Percentiles rank a stretch among this genome's conserved stretches.
These are phyloP conservation scores for Coprinellus micaceus DNA, from an alignment of 768 basidiomycete genomes.

Conservation along the genomic window DNA sequence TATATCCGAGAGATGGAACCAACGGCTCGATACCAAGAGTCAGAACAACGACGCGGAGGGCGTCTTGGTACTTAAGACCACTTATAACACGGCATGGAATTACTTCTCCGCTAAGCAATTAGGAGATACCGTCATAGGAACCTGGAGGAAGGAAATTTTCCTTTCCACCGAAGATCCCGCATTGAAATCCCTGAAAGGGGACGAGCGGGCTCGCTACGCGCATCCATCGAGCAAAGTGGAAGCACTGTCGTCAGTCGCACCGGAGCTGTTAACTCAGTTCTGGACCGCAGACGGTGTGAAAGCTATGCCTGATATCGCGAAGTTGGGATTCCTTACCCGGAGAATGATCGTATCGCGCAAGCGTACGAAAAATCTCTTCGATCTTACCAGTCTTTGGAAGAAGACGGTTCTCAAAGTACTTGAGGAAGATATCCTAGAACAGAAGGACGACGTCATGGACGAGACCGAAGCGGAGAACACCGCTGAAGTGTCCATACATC, in stretches of 20 bases:
- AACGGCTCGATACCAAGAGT: slow-evolving; percentile 12
- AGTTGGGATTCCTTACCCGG: slow-evolving; percentile 2
- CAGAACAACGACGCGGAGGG: slow-evolving; percentile 10
- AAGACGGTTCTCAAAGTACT: slow-evolving; percentile 15
- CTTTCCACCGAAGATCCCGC: slow-evolving; percentile 8
- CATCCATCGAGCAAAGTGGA: neutral
- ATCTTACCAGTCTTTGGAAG: slow-evolving; percentile 24
- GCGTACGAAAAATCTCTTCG: slow-evolving; percentile 20
- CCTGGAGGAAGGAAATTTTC: slow-evolving; percentile 17
- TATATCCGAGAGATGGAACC: slow-evolving; percentile 25
- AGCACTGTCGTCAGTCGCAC: neutral
- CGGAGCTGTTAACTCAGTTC: neutral
- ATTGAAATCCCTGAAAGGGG: slow-evolving; percentile 1
- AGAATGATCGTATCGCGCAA: slow-evolving; percentile 17
- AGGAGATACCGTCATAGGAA: slow-evolving; percentile 23
- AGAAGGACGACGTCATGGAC: neutral
- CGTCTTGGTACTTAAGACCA: slow-evolving; percentile 29
- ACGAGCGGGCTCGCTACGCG: neutral
- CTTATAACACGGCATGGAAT: slow-evolving; percentile 31
- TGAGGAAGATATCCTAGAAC: slow-evolving; percentile 7
- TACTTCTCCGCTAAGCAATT: slow-evolving; percentile 28
- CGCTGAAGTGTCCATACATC: neutral
- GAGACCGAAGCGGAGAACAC: neutral
- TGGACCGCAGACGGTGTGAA: neutral
- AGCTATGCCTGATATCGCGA: neutral